A percentile compares a stretch with the other conserved stretches of the same genome.
Evolutionary conservation across 192 early-diverging fungal species (phyloP).

Genomic region (Gaertneriomyces sp.): DNA sequence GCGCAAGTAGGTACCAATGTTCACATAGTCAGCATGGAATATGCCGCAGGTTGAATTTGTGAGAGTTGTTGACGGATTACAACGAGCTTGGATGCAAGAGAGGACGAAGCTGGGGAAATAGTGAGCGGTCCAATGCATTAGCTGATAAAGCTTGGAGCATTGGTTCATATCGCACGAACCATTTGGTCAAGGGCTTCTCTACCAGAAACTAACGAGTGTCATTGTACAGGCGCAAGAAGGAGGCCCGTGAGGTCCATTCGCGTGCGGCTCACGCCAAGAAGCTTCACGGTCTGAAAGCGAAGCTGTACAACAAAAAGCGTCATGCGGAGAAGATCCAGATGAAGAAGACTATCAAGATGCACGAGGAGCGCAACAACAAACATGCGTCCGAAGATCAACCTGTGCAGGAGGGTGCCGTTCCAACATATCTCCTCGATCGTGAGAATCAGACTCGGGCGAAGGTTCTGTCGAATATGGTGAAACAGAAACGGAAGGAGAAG

Average conservation of each 20-base stretch:
- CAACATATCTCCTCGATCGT: conserved; percentile 96
- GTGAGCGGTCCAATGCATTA: too few relatives aligned
- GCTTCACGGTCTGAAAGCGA: conserved; percentile 95
- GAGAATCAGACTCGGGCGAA: conserved; percentile 96
- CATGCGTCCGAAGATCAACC: conserved; percentile 83
- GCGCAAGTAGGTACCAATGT: conserved; percentile 65
- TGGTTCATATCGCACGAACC: neutral
- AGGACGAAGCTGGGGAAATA: neutral
- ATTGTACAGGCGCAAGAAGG: conserved; percentile 77
- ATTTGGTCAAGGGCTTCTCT: too few relatives aligned
- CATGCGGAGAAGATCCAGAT: conserved; percentile 98
- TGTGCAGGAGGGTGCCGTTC: conserved; percentile 93
- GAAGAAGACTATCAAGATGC: conserved; percentile 99
- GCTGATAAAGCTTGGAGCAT: too few relatives aligned
- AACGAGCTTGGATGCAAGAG: neutral
- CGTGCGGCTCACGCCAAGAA: conserved; percentile 89
- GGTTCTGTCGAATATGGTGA: conserved; percentile 98
- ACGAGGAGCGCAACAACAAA: conserved; percentile 95
- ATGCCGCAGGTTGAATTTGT: neutral
- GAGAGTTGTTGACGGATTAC: neutral
- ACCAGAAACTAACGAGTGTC: neutral
- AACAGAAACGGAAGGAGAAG: conserved; percentile 99
- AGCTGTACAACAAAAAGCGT: conserved; percentile 98
- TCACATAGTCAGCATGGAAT: neutral
- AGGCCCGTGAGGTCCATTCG: conserved; percentile 92